Evolutionary conservation across 176 grass and related monocot species (phyloP).

Genomic region (Melocanna baccifera): DNA sequence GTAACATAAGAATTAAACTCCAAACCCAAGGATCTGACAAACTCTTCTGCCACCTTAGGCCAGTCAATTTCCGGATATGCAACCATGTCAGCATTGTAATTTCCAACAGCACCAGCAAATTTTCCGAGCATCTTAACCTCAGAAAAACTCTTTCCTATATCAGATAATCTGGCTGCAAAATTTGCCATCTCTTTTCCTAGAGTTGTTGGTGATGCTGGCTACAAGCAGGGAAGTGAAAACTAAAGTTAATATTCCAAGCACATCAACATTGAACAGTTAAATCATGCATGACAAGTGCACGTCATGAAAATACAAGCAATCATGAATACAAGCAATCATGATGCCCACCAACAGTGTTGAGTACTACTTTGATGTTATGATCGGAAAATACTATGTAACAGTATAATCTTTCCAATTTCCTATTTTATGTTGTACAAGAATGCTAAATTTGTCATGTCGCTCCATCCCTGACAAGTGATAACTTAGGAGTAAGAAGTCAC

Average conservation of each 20-base stretch:
- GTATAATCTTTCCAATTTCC: neutral
- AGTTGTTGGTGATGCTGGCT: conserved; percentile 96
- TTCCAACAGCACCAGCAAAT: conserved; percentile 94
- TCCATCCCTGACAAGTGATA: neutral
- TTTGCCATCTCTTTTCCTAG: conserved; percentile 98
- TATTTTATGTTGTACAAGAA: neutral
- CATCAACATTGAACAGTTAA: conserved; percentile 3
- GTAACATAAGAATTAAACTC: conserved; percentile 90
- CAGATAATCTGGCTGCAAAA: conserved; percentile 70
- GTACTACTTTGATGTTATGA: neutral
- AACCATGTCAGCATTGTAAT: conserved; percentile 88
- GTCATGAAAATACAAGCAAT: neutral
- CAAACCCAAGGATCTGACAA: conserved; percentile 80
- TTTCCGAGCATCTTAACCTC: conserved; percentile 74
- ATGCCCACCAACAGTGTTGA: neutral
- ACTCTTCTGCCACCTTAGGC: conserved; percentile 74
- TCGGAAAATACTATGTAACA: too few relatives aligned
- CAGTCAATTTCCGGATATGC: conserved; percentile 87
- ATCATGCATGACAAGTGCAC: conserved; percentile 1
- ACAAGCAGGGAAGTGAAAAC: conserved; percentile 29
- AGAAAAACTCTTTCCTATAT: conserved; percentile 52
- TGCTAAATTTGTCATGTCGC: neutral
- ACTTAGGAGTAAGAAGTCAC: neutral
- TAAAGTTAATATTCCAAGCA: conserved; percentile 1
- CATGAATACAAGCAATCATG: neutral